Percentiles rank a stretch among this genome's conserved stretches.
Conservation (phyloP, 345 rosid genomes). For the Erodium maritimum region DNA sequence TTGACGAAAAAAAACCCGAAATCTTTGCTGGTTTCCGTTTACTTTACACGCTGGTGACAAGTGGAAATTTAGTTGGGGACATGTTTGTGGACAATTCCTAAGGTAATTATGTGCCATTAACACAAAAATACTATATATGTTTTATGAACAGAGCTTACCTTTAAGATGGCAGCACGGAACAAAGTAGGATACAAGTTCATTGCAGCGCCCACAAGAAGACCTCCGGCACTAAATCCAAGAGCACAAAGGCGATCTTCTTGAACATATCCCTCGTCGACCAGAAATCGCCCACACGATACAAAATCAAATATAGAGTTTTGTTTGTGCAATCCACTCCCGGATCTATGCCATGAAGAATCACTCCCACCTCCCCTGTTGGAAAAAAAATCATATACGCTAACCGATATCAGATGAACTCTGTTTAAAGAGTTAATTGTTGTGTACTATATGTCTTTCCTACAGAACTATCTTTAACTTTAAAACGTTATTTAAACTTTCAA, state of each 20-base stretch:
- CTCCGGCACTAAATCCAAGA: slow-evolving; percentile 66
- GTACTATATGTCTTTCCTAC: too few relatives aligned
- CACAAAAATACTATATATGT: too few relatives aligned
- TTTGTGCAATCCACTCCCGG: slow-evolving; percentile 49
- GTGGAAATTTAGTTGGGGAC: too few relatives aligned
- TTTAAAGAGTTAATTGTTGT: neutral
- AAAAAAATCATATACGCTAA: slow-evolving; percentile 1
- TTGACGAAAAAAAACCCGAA: too few relatives aligned
- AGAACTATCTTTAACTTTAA: too few relatives aligned
- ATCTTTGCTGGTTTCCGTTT: too few relatives aligned
- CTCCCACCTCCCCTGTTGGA: slow-evolving; percentile 54
- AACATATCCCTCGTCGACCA: slow-evolving; percentile 57
- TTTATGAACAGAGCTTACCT: too few relatives aligned
- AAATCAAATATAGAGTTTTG: slow-evolving; percentile 64
- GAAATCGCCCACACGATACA: slow-evolving; percentile 40
- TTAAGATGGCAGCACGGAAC: slow-evolving; percentile 60
- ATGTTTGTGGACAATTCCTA: too few relatives aligned
- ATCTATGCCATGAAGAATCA: slow-evolving; percentile 72
- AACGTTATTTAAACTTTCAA: too few relatives aligned
- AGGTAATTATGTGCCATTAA: too few relatives aligned
- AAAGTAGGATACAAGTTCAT: slow-evolving; percentile 53
- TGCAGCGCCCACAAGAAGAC: slow-evolving; percentile 64
- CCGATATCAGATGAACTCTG: neutral
- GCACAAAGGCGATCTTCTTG: slow-evolving; percentile 53
- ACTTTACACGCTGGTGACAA: too few relatives aligned